Percentiles rank a stretch among this genome's conserved stretches.
Conservation (phyloP, 2,329 filamentous ascomycete genomes). For the Calonectria crousiana region DNA sequence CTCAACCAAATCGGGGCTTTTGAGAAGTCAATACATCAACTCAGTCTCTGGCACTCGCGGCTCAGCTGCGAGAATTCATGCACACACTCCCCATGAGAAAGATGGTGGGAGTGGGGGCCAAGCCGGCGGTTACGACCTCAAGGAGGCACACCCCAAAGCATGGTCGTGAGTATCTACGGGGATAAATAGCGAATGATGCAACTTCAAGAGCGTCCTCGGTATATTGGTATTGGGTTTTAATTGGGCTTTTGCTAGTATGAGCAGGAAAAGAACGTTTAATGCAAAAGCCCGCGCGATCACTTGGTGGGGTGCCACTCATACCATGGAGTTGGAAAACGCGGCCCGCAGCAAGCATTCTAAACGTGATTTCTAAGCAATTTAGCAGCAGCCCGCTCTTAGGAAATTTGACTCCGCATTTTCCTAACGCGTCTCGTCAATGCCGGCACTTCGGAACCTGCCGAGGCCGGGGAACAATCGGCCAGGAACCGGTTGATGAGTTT, state of each 20-base stretch:
- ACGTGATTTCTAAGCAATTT: not conserved
- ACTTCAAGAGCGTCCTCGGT: not conserved
- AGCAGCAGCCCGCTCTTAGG: not conserved
- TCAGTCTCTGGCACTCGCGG: no score
- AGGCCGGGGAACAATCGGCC: not conserved
- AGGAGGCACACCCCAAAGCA: not conserved
- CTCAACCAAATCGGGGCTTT: no score
- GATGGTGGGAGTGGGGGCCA: no score
- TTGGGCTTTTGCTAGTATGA: not conserved
- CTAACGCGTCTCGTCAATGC: not conserved
- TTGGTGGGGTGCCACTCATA: not conserved
- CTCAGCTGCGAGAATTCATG: no score
- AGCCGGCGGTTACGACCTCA: not conserved
- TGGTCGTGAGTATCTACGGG: not conserved
- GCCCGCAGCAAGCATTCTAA: not conserved
- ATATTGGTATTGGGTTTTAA: not conserved
- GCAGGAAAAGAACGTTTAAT: not conserved
- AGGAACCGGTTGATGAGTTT: not conserved
- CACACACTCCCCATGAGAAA: no score
- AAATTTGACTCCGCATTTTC: not conserved
- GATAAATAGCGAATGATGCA: not conserved
- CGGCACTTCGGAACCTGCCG: not conserved
- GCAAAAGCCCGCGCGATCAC: not conserved
- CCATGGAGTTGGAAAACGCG: not conserved
- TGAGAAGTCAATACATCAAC: no score